Evolutionary conservation across 139 green algal species (phyloP).

Genomic region (Pseudopediastrum boryanum): DNA sequence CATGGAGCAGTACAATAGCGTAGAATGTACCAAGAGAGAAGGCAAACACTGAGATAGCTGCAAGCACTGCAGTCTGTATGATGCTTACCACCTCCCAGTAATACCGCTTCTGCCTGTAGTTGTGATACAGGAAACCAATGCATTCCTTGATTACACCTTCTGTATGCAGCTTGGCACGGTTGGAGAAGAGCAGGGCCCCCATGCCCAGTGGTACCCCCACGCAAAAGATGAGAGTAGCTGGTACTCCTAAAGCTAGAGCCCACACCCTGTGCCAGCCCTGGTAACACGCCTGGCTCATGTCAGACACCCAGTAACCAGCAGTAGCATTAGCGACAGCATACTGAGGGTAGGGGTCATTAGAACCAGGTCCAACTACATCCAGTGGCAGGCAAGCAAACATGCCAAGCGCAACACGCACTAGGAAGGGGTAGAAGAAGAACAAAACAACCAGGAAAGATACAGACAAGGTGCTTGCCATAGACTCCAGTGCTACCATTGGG

Average conservation of each 20-base stretch:
- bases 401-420: background rate
- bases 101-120: background rate
- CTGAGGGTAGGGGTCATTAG: slow-evolving; percentile 18
- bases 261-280: background rate
- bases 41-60: slow-evolving; percentile 9
- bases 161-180: background rate
- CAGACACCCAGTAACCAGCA: background rate
- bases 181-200: background rate
- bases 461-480: background rate
- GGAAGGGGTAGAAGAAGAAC: slow-evolving; percentile 1
- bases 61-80: background rate
- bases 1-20: background rate
- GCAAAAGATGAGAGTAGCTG: slow-evolving; percentile 4
- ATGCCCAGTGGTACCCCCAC: background rate
- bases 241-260: slow-evolving; percentile 1
- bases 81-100: background rate
- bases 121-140: slow-evolving; percentile 6
- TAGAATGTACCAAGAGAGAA: background rate
- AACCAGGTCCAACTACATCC: background rate
- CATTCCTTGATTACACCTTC: background rate
- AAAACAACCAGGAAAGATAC: background rate
- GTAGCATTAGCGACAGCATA: background rate
- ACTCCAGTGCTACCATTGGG: background rate
- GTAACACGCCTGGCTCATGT: slow-evolving; percentile 9
- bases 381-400: slow-evolving; percentile 11